Conservation (phyloP, 2,329 filamentous ascomycete genomes). For the Colletotrichum liaoningense region DNA sequence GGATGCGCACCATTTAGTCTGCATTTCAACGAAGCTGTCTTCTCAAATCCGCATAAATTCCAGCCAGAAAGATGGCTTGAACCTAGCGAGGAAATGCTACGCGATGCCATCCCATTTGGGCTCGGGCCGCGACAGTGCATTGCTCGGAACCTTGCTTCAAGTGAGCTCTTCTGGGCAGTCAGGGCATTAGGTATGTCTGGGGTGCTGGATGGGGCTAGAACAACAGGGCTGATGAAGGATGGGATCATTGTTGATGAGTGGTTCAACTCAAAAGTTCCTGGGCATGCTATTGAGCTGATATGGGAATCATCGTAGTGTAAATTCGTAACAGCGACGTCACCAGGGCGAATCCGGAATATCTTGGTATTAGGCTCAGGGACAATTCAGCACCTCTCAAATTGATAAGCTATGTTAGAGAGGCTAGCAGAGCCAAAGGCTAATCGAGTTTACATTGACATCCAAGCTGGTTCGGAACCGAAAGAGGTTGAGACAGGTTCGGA, state of each 20-base stretch:
- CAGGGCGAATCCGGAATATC: not conserved
- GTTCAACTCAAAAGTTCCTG: slow-evolving; percentile 6
- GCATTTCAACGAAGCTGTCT: not conserved
- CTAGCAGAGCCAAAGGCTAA: too few relatives aligned
- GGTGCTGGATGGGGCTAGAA: not conserved
- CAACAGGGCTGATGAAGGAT: not conserved
- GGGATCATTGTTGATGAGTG: slow-evolving; percentile 4
- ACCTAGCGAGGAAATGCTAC: not conserved
- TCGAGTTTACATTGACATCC: too few relatives aligned
- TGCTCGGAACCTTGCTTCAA: slow-evolving; percentile 6
- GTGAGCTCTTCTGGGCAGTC: slow-evolving; percentile 8
- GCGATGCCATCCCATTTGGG: not conserved
- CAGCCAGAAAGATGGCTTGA: not conserved
- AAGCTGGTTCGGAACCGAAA: too few relatives aligned
- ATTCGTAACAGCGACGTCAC: not conserved
- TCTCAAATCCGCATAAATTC: not conserved
- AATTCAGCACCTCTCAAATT: not conserved
- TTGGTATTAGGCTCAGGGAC: not conserved
- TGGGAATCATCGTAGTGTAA: not conserved
- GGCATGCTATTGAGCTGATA: not conserved
- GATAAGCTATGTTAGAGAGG: too few relatives aligned
- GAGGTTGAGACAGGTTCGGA: too few relatives aligned
- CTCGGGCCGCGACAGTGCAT: slow-evolving; percentile 3
- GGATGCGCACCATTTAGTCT: slow-evolving; percentile 5
- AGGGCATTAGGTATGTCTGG: not conserved